Conservation (phyloP, 495 filamentous ascomycete genomes). For the Friedmanniomyces endolithicus region DNA sequence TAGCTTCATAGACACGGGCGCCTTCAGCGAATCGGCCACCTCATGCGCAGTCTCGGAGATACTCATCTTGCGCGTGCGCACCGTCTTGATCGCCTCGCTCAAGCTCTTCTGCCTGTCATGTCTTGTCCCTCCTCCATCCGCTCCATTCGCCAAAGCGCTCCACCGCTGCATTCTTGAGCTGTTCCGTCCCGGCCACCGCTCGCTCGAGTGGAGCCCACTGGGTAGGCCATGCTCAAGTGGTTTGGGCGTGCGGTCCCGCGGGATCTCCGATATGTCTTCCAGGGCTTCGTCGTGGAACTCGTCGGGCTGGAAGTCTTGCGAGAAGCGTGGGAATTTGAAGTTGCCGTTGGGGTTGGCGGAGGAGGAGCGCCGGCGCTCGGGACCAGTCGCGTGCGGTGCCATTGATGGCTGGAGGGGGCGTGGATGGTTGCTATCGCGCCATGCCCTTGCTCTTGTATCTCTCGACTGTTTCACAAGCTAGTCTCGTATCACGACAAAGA, state of each 20-base stretch:
- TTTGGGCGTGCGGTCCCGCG: slow-evolving; percentile 14
- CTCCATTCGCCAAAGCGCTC: slow-evolving; percentile 39
- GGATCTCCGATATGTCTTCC: slow-evolving; percentile 6
- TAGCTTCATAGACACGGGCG: slow-evolving; percentile 76
- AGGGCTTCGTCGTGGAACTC: slow-evolving; percentile 6
- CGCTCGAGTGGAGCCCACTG: slow-evolving; percentile 16
- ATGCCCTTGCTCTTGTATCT: neutral
- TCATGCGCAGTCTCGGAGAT: slow-evolving; percentile 88
- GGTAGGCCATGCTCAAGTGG: slow-evolving; percentile 15
- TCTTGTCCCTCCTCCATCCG: slow-evolving; percentile 25
- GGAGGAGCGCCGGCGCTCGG: slow-evolving; percentile 20
- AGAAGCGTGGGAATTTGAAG: slow-evolving; percentile 22
- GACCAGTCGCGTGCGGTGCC: slow-evolving; percentile 11
- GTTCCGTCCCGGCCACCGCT: slow-evolving; percentile 36
- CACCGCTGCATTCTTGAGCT: slow-evolving; percentile 33
- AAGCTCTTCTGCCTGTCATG: slow-evolving; percentile 72
- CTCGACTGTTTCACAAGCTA: neutral
- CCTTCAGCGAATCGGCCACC: slow-evolving; percentile 77
- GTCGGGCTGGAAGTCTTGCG: neutral
- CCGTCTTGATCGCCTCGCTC: slow-evolving; percentile 69
- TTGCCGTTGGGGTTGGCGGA: slow-evolving; percentile 12
- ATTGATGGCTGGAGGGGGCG: neutral
- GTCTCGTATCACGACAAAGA: neutral
- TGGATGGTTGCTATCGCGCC: neutral
- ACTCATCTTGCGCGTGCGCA: slow-evolving; percentile 63